These are phyloP conservation scores for Nicotiana attenuata DNA, from an alignment of 257 asterid species.

Conservation along the genomic window DNA sequence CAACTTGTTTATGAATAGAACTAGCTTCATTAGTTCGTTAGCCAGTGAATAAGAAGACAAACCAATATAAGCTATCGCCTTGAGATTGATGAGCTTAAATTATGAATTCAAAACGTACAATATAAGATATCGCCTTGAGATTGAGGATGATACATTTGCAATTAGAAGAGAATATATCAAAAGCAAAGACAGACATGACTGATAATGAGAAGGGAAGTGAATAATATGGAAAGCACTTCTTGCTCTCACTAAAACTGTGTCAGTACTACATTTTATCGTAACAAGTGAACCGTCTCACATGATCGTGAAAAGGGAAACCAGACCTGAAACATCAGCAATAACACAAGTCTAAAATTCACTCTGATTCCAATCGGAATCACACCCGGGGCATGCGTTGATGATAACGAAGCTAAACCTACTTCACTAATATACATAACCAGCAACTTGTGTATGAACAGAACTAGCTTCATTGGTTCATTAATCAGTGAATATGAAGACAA, in stretches of 20 bases:
- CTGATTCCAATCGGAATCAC: too few relatives aligned
- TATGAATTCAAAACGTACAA: neutral
- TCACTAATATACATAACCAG: neutral
- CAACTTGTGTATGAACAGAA: neutral
- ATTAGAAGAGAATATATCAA: neutral
- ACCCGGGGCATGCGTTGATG: neutral
- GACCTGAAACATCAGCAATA: too few relatives aligned
- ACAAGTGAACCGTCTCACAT: too few relatives aligned
- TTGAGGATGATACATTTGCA: neutral
- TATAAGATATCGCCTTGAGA: neutral
- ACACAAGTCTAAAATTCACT: too few relatives aligned
- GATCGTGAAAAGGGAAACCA: too few relatives aligned
- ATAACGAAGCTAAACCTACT: neutral
- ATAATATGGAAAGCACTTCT: neutral
- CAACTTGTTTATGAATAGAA: neutral
- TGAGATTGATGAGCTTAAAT: neutral
- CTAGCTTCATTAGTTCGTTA: neutral
- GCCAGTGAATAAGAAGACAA: neutral
- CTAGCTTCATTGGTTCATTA: neutral
- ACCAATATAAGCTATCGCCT: neutral
- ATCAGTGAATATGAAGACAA: neutral
- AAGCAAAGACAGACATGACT: neutral
- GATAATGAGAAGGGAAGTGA: neutral
- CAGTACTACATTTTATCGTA: neutral
- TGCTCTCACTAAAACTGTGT: neutral